Conservation (phyloP, 2,329 filamentous ascomycete species). For the Zymoseptoria crescenta region DNA sequence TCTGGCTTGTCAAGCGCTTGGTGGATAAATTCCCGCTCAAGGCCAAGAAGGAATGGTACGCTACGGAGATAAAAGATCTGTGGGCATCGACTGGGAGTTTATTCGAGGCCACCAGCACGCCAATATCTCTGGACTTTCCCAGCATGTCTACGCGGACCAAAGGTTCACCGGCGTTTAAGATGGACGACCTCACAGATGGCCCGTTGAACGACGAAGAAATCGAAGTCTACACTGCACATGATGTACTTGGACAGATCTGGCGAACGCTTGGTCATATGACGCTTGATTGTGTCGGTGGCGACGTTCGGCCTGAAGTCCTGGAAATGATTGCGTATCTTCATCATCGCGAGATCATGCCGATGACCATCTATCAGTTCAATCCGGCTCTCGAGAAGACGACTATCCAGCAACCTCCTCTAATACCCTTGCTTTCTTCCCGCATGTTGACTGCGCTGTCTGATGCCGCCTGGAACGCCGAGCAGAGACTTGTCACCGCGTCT, state of each 20-base stretch:
- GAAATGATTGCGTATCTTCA: slow-evolving; percentile 43
- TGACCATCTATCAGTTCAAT: slow-evolving; percentile 37
- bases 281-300: slow-evolving; percentile 24
- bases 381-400: slow-evolving; percentile 29
- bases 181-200: slow-evolving; percentile 19
- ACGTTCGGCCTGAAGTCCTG: slow-evolving; percentile 38
- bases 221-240: slow-evolving; percentile 24
- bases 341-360: slow-evolving; percentile 40
- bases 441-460: slow-evolving; percentile 45
- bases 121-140: slow-evolving; percentile 1
- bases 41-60: background rate
- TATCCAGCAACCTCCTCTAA: slow-evolving; percentile 40
- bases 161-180: background rate
- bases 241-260: slow-evolving; percentile 40
- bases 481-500: slow-evolving; percentile 26
- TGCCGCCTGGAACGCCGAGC: slow-evolving; percentile 43
- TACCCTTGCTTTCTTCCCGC: slow-evolving; percentile 41
- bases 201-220: background rate
- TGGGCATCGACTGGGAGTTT: slow-evolving; percentile 10
- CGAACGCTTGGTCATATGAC: slow-evolving; percentile 40
- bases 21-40: slow-evolving; percentile 26
- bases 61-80: slow-evolving; percentile 3
- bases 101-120: slow-evolving; percentile 8
- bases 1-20: slow-evolving; percentile 41
- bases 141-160: background rate